A percentile compares a stretch with the other conserved stretches of the same genome.
Conservation (phyloP, 2,329 filamentous ascomycete genomes). For the Colletotrichum incanum region DNA sequence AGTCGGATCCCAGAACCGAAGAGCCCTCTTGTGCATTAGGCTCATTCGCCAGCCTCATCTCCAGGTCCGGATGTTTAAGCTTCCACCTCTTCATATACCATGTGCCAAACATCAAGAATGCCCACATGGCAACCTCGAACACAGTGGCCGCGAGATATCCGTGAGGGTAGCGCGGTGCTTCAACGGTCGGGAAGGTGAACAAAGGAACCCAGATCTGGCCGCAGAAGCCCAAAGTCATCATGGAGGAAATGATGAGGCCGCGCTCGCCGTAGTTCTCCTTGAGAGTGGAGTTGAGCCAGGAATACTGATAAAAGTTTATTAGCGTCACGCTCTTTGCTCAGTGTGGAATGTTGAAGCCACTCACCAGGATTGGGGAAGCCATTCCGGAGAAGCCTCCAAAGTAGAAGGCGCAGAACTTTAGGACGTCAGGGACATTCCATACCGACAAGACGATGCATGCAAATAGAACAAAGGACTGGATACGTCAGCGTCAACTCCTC, state of each 20-base stretch:
- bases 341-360: neutral
- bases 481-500: neutral
- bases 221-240: constrained; percentile 55
- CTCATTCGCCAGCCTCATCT: constrained; percentile 42
- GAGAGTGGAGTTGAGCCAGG: constrained; percentile 52
- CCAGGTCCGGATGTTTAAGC: constrained; percentile 44
- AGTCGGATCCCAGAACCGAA: constrained; percentile 25
- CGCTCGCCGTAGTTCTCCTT: constrained; percentile 53
- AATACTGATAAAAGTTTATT: constrained; percentile 43
- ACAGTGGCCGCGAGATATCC: constrained; percentile 49
- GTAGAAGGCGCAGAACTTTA: constrained; percentile 53
- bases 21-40: neutral
- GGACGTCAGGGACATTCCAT: constrained; percentile 50
- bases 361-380: constrained; percentile 49
- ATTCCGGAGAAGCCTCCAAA: constrained; percentile 51
- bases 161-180: constrained; percentile 47
- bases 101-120: constrained; percentile 47
- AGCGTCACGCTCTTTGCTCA: rapidly evolving
- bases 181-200: constrained; percentile 49
- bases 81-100: constrained; percentile 50
- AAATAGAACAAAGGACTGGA: constrained; percentile 47
- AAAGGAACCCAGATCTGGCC: constrained; percentile 51
- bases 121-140: constrained; percentile 50
- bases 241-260: constrained; percentile 52
- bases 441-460: constrained; percentile 48